Evolutionary conservation across 2,329 filamentous ascomycete genomes (phyloP).

Genomic region (Davidsoniella virescens): DNA sequence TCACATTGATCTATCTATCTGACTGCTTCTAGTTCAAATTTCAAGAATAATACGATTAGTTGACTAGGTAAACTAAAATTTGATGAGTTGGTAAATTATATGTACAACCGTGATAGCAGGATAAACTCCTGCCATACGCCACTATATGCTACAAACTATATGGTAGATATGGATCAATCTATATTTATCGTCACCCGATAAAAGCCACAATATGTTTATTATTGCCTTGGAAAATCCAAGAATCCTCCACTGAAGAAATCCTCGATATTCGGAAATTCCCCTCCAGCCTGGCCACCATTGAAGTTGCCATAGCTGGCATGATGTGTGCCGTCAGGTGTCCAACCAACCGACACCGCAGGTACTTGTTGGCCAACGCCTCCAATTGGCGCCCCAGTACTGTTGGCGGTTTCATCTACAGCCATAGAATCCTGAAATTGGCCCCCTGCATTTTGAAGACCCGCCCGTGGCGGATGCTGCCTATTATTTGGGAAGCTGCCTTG

Average conservation of each 20-base stretch:
- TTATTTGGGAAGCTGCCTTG: slow-evolving; percentile 1
- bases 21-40: too few relatives aligned
- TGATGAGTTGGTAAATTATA: too few relatives aligned
- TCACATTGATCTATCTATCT: too few relatives aligned
- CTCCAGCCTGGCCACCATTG: background rate
- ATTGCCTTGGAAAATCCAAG: slow-evolving; percentile 10
- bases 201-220: too few relatives aligned
- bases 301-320: background rate
- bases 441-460: background rate
- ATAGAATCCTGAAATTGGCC: slow-evolving; percentile 1
- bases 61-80: too few relatives aligned
- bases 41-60: too few relatives aligned
- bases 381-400: background rate
- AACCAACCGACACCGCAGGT: background rate
- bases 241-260: slow-evolving; percentile 13
- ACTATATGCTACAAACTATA: background rate
- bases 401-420: slow-evolving; percentile 6
- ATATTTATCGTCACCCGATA: too few relatives aligned
- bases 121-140: too few relatives aligned
- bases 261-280: slow-evolving; percentile 12
- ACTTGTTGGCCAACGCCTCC: background rate
- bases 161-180: background rate
- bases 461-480: slow-evolving; percentile 2
- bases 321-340: background rate
- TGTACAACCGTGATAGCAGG: too few relatives aligned